These are phyloP conservation scores for Alternaria triticina DNA, from an alignment of 2,329 filamentous ascomycete genomes.

Conservation along the genomic window DNA sequence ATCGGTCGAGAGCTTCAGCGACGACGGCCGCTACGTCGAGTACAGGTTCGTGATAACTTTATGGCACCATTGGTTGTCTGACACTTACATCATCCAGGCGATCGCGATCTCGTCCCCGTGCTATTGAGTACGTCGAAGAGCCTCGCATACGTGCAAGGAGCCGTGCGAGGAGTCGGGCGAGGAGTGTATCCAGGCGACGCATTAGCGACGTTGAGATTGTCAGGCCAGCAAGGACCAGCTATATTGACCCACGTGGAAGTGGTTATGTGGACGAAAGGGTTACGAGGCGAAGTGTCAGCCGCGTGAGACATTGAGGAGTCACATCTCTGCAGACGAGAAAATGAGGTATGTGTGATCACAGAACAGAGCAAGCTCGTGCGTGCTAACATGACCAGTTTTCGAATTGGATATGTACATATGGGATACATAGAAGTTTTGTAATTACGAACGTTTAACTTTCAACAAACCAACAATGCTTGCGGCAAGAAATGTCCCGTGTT, in stretches of 20 bases:
- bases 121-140: conserved; percentile 39
- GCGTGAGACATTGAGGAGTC: conserved; percentile 24
- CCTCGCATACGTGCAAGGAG: conserved; percentile 26
- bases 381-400: background rate
- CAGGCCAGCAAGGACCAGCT: conserved; percentile 31
- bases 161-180: conserved; percentile 20
- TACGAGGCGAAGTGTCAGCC: conserved; percentile 37
- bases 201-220: conserved; percentile 33
- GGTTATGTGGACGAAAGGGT: conserved; percentile 33
- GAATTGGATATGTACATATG: background rate
- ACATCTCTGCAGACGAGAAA: background rate
- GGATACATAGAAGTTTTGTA: background rate
- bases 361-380: background rate
- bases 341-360: background rate
- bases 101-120: conserved; percentile 26
- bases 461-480: background rate
- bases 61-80: background rate
- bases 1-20: conserved; percentile 18
- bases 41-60: conserved; percentile 17
- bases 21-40: conserved; percentile 27
- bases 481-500: background rate
- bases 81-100: conserved; percentile 10
- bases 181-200: conserved; percentile 35
- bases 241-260: conserved; percentile 30
- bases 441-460: background rate